Evolutionary conservation across 1,284 basidiomycete genomes (phyloP), one percentile per base, ranked within the genome.

Genomic region (Trichosporon inkin): DNA sequence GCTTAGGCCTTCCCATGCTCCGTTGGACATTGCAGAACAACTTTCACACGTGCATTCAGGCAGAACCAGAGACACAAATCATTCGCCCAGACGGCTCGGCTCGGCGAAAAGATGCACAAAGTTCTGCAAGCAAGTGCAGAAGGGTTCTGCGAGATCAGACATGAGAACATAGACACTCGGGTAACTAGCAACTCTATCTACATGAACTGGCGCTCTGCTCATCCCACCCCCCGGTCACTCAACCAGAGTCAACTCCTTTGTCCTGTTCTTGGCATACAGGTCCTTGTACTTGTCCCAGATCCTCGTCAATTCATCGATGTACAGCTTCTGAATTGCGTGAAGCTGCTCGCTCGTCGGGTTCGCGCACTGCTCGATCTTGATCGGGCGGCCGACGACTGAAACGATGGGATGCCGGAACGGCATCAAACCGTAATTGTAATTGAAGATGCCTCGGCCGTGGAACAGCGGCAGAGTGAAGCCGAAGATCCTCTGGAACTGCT

Each of bases 381-480:
- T 56, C 10, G 57, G 60, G 14, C 41, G 39, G 28, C 47, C 53
- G 36, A 63, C 87, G 68, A 98, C 96, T 63, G 90, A 89, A 24
- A 97, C 90, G 62, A 99, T 98, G 36, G 89, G 88, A 73, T 92
- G 86, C 55, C 95, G 85, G 76, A 96, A 98, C 0, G 95, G 95
- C 86, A 79, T 77, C 53, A 79, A 63, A 6, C 77, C 77, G 62
- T 92, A 80, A 69, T 91, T 94, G 79, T 95, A 65, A 56, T 62
- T 65, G 63, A 65, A 65, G 35, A 65, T 59, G 39, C 92, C 91
- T 65, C 92, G 82, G 3, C 93, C 93, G 76, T 95, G 92, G 78
- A 97, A 95, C 41, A 95, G 77, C 20, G 95, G 95, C n/a, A 99
- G 79, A 0, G 95, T 99, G 73, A 98, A 99, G 0, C 95, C 96